phyloP scores from a whole-genome alignment of 2,329 filamentous ascomycete species.

The Claviceps sp. region DNA sequence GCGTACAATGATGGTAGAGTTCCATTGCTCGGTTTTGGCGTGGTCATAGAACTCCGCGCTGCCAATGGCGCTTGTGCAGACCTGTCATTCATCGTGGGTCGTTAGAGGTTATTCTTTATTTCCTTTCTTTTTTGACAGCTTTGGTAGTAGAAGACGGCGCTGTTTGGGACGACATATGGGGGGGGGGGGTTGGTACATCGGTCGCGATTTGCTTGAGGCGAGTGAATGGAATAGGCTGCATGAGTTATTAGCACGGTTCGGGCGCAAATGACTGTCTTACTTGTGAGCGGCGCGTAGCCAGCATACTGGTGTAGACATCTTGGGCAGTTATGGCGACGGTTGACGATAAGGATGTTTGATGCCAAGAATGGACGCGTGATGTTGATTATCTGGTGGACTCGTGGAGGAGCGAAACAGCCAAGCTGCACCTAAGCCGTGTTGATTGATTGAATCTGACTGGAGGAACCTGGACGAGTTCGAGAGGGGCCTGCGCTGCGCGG shows the following conservation, averaged over 20 bases:
- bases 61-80: conserved; percentile 67
- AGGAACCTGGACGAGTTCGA: not conserved
- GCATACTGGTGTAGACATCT: conserved; percentile 26
- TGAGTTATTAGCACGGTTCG: not conserved
- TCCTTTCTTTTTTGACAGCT: not conserved
- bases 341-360: conserved; percentile 4
- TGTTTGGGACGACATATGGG: not conserved
- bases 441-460: too few relatives aligned
- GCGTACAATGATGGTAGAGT: conserved; percentile 80
- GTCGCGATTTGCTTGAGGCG: conserved; percentile 75
- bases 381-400: not conserved
- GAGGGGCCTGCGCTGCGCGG: not conserved
- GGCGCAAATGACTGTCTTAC: not conserved
- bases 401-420: not conserved
- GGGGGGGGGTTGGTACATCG: conserved; percentile 48
- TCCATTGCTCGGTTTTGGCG: conserved; percentile 73
- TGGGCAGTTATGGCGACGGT: conserved; percentile 8
- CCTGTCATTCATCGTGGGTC: conserved; percentile 35
- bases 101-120: not conserved
- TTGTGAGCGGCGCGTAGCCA: not conserved
- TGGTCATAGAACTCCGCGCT: conserved; percentile 75
- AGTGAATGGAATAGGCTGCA: conserved; percentile 60
- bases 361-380: not conserved
- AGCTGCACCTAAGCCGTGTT: too few relatives aligned
- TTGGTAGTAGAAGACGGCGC: not conserved